These are phyloP conservation scores for Trichoderma harzianum DNA, from an alignment of 2,329 filamentous ascomycete species.

Conservation along the genomic window DNA sequence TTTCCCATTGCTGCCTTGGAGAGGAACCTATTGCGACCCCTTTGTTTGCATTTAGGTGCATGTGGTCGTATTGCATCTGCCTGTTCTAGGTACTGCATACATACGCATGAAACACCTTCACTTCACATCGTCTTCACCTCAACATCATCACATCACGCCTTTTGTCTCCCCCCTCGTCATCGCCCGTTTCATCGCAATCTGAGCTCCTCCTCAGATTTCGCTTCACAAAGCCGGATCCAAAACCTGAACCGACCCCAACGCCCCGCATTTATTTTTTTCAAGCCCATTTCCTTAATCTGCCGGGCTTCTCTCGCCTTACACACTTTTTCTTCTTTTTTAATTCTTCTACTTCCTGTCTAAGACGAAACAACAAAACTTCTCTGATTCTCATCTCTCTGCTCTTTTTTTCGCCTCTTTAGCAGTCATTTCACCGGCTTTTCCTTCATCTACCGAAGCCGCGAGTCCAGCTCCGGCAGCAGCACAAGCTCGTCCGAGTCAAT, in stretches of 20 bases:
- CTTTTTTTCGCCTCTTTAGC: not conserved
- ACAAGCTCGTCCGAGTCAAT: slow-evolving; percentile 9
- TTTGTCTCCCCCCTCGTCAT: not conserved
- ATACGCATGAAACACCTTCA: not conserved
- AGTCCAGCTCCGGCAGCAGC: slow-evolving; percentile 11
- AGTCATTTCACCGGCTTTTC: slow-evolving; percentile 14
- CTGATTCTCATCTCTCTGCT: not conserved
- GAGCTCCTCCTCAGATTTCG: slow-evolving; percentile 6
- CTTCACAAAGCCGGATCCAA: not conserved
- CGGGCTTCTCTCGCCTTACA: not conserved
- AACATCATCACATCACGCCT: not conserved
- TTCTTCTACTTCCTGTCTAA: not conserved
- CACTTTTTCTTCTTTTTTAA: not conserved
- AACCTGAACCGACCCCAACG: slow-evolving; percentile 7
- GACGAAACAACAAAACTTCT: not conserved
- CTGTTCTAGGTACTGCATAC: not conserved
- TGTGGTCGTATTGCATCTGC: not conserved
- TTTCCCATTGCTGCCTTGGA: too few species aligned
- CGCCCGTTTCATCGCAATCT: not conserved
- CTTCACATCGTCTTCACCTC: not conserved
- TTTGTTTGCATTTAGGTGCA: not conserved
- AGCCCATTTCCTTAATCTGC: not conserved
- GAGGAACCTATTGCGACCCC: too few species aligned
- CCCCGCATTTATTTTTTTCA: slow-evolving; percentile 15
- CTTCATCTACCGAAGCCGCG: slow-evolving; percentile 12